phyloP scores from a whole-genome alignment of 2,329 filamentous ascomycete species.

The Beauveria medogensis region DNA sequence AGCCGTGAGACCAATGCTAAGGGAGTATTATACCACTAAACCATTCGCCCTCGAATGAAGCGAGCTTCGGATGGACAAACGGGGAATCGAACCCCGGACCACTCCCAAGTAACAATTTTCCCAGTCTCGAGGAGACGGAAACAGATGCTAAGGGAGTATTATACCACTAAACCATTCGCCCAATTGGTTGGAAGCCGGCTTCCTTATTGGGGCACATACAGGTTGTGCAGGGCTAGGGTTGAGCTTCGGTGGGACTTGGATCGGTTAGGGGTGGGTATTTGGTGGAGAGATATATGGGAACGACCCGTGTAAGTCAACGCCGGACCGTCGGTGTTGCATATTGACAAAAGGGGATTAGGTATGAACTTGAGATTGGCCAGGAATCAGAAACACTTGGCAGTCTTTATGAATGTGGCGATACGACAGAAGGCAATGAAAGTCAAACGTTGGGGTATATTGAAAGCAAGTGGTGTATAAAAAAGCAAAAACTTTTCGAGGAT shows the following conservation, averaged over 20 bases:
- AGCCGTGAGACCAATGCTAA: slow-evolving; percentile 2
- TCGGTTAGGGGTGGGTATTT: background rate
- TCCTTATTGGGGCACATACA: slow-evolving; percentile 9
- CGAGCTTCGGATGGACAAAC: background rate
- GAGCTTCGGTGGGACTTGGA: background rate
- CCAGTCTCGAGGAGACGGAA: background rate
- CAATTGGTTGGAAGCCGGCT: slow-evolving; percentile 4
- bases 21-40: slow-evolving; percentile 15
- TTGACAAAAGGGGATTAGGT: background rate
- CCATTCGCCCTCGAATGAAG: slow-evolving; percentile 11
- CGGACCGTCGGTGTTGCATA: background rate
- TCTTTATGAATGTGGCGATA: too few species aligned
- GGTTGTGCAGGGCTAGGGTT: slow-evolving; percentile 9
- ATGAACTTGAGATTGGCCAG: background rate
- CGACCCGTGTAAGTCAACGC: background rate
- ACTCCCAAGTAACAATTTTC: slow-evolving; percentile 7
- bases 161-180: slow-evolving; percentile 15
- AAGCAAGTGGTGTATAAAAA: background rate
- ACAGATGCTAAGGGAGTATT: slow-evolving; percentile 14
- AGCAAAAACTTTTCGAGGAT: background rate
- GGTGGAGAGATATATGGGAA: background rate
- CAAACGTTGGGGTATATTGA: background rate
- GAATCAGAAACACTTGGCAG: too few species aligned
- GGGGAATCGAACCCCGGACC: slow-evolving; percentile 15
- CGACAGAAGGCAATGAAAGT: background rate